Conservation (phyloP, 495 filamentous ascomycete species). For the Xylaria longipes region DNA sequence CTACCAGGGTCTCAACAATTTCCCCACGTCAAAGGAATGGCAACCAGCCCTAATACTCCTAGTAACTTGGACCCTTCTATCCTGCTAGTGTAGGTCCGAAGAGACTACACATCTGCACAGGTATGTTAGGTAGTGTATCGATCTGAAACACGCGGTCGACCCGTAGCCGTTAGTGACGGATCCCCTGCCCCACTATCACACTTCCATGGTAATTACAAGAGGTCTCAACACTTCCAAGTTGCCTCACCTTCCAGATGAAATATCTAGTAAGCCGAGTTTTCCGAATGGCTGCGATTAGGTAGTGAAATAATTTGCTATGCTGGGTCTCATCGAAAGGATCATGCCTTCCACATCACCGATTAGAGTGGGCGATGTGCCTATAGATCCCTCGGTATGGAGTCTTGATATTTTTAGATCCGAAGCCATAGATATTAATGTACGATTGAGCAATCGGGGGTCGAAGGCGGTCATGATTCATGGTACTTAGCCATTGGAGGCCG, state of each 20-base stretch:
- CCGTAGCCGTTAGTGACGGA: constrained; percentile 8
- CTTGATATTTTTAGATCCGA: not conserved
- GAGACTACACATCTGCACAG: too few relatives aligned
- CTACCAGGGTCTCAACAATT: not conserved
- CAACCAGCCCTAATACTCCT: not conserved
- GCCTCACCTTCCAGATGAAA: not conserved
- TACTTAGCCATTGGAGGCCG: not conserved
- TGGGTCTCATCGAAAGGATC: not conserved
- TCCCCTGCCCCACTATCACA: not conserved
- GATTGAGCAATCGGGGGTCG: not conserved
- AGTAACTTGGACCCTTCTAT: not conserved
- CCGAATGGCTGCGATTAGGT: not conserved
- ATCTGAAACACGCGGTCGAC: constrained; percentile 25
- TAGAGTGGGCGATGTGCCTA: not conserved
- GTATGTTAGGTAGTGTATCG: constrained; percentile 1
- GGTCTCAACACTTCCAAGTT: constrained; percentile 10
- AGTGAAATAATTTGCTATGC: not conserved
- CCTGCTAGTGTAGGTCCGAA: not conserved
- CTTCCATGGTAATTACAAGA: constrained; percentile 9
- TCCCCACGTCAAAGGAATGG: not conserved
- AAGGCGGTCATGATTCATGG: not conserved
- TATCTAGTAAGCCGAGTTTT: constrained; percentile 6
- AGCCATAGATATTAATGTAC: not conserved
- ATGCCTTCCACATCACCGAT: not conserved
- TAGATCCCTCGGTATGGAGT: not conserved